Conservation (phyloP, 257 asterid genomes). For the Penstemon davidsonii region DNA sequence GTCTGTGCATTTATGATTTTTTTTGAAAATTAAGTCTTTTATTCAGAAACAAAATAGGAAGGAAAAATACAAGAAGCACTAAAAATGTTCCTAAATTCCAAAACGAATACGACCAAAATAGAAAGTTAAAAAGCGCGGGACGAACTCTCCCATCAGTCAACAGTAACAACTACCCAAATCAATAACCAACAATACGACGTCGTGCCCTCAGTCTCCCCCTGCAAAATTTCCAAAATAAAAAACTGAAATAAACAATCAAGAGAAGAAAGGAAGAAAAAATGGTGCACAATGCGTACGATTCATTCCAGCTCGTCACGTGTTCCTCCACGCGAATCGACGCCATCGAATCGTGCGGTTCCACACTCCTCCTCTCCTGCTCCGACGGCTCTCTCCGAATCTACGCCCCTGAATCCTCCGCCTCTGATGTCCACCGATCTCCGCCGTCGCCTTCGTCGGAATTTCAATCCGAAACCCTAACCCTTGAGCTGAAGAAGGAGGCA, state of each 20-base stretch:
- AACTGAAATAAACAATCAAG: no score
- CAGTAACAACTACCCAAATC: neutral
- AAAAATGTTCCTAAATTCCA: constrained; percentile 2
- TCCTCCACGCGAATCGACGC: constrained; percentile 75
- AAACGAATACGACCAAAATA: constrained; percentile 13
- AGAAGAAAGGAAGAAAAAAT: constrained; percentile 29
- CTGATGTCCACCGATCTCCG: constrained; percentile 46
- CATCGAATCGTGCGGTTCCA: constrained; percentile 72
- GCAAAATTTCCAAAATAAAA: neutral
- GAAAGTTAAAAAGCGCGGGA: constrained; percentile 35
- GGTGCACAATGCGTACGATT: constrained; percentile 97
- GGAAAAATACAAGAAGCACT: no score
- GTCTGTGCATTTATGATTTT: no score
- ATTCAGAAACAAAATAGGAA: no score
- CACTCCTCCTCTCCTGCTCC: constrained; percentile 77
- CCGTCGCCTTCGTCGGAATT: constrained; percentile 49
- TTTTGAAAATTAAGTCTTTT: no score
- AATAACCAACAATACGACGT: no score
- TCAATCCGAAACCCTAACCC: constrained; percentile 32
- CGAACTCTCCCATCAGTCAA: neutral
- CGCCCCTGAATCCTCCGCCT: constrained; percentile 56
- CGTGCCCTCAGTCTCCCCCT: no score
- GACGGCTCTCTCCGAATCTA: constrained; percentile 90
- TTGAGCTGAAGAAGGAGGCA: constrained; percentile 66
- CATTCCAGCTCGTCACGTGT: constrained; percentile 54